phyloP scores from a whole-genome alignment of 768 basidiomycete species.

The Plicaturopsis crispa region DNA sequence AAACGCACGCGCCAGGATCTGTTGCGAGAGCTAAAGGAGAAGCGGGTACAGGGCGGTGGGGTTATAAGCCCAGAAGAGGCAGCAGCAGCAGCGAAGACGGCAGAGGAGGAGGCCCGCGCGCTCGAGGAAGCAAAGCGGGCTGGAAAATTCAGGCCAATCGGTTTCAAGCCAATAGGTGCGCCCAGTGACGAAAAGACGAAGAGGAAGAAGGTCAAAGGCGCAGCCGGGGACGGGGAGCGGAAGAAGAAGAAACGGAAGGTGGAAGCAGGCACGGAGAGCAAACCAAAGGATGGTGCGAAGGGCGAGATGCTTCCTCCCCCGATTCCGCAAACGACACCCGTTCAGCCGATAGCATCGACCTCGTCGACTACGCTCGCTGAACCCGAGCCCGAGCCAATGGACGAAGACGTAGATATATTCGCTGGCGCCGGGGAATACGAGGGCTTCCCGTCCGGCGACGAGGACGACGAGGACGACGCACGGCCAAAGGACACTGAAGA shows the following conservation, averaged over 20 bases:
- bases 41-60: constrained; percentile 29
- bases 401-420: constrained; percentile 83
- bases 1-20: constrained; percentile 80
- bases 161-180: constrained; percentile 57
- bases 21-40: constrained; percentile 63
- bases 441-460: constrained; percentile 50
- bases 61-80: constrained; percentile 6
- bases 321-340: constrained; percentile 1
- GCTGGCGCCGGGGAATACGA: constrained; percentile 80
- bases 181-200: constrained; percentile 28
- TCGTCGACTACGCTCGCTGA: constrained; percentile 9
- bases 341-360: constrained; percentile 12
- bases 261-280: constrained; percentile 18
- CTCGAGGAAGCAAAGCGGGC: constrained; percentile 29
- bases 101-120: constrained; percentile 11
- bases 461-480: constrained; percentile 35
- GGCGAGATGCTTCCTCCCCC: constrained; percentile 12
- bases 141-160: constrained; percentile 47
- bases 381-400: constrained; percentile 26
- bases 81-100: constrained; percentile 8
- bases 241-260: constrained; percentile 58
- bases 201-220: constrained; percentile 44
- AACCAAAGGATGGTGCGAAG: no score
- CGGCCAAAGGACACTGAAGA: constrained; percentile 9
- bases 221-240: constrained; percentile 31